phyloP scores from a whole-genome alignment of 495 filamentous ascomycete species.

The Daldinia caldariorum region DNA sequence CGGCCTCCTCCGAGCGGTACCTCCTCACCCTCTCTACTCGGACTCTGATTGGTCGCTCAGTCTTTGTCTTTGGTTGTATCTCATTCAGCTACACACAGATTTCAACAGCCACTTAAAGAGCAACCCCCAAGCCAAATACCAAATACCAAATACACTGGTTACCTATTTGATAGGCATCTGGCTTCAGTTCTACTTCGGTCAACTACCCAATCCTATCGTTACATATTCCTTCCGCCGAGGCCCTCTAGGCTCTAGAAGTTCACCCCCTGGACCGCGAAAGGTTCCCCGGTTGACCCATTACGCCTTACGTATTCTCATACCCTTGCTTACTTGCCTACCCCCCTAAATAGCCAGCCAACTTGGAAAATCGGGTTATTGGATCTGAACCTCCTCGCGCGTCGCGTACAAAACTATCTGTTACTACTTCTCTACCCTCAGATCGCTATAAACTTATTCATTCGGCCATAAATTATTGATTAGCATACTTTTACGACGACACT shows the following conservation, averaged over 20 bases:
- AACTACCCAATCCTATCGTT: conserved; percentile 26
- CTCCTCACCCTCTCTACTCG: conserved; percentile 26
- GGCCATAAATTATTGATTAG: neutral
- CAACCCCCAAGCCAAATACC: conserved; percentile 23
- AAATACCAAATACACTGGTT: conserved; percentile 27
- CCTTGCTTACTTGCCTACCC: conserved; percentile 24
- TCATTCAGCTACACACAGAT: conserved; percentile 29
- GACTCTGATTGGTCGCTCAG: conserved; percentile 33
- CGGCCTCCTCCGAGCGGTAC: conserved; percentile 38
- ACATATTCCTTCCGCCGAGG: conserved; percentile 28
- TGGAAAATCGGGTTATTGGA: conserved; percentile 35
- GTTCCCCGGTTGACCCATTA: conserved; percentile 40
- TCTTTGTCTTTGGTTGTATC: conserved; percentile 29
- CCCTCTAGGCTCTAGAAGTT: conserved; percentile 11
- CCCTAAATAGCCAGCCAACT: conserved; percentile 21
- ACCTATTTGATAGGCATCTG: conserved; percentile 8
- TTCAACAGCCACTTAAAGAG: conserved; percentile 12
- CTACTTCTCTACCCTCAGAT: conserved; percentile 12
- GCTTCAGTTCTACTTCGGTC: conserved; percentile 20
- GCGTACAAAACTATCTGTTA: conserved; percentile 37
- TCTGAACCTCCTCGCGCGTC: conserved; percentile 35
- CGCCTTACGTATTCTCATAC: conserved; percentile 33
- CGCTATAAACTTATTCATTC: neutral
- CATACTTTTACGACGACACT: conserved; percentile 24
- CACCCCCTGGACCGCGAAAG: conserved; percentile 25